phyloP scores from a whole-genome alignment of 305 asterid genomes.

The Fraxinus sp. region DNA sequence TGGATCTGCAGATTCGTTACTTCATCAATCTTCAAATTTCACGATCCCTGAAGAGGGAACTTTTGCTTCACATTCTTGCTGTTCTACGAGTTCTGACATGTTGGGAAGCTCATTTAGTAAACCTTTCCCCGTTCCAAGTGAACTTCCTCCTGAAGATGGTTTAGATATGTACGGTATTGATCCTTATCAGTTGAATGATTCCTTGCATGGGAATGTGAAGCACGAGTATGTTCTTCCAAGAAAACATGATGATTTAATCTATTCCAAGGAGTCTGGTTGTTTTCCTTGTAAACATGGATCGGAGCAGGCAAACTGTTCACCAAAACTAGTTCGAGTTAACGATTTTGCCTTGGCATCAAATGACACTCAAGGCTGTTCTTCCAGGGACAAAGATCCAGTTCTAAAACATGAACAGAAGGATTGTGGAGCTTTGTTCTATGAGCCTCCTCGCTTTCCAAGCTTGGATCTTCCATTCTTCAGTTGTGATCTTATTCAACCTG shows the following conservation, averaged over 20 bases:
- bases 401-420: slow-evolving; percentile 47
- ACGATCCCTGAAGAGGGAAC: slow-evolving; percentile 42
- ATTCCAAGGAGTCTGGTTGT: slow-evolving; percentile 38
- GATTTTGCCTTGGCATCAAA: slow-evolving; percentile 47
- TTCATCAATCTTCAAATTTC: slow-evolving; percentile 37
- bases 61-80: slow-evolving; percentile 43
- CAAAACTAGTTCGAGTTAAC: slow-evolving; percentile 57
- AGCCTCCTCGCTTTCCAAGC: slow-evolving; percentile 99
- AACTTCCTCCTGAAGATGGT: slow-evolving; percentile 41
- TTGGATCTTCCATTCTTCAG: slow-evolving; percentile 89
- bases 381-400: slow-evolving; percentile 30
- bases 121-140: slow-evolving; percentile 39
- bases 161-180: slow-evolving; percentile 35
- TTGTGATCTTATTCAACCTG: slow-evolving; percentile 82
- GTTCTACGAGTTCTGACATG: slow-evolving; percentile 33
- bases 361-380: slow-evolving; percentile 38
- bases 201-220: slow-evolving; percentile 35
- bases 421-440: slow-evolving; percentile 74
- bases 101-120: slow-evolving; percentile 33
- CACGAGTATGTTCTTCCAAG: slow-evolving; percentile 40
- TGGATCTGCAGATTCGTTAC: slow-evolving; percentile 27
- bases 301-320: slow-evolving; percentile 42
- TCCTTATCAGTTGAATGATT: slow-evolving; percentile 46
- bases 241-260: slow-evolving; percentile 40
- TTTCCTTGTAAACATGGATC: slow-evolving; percentile 42